phyloP scores from a whole-genome alignment of 768 basidiomycete species.

The Lentinula detonsa region DNA sequence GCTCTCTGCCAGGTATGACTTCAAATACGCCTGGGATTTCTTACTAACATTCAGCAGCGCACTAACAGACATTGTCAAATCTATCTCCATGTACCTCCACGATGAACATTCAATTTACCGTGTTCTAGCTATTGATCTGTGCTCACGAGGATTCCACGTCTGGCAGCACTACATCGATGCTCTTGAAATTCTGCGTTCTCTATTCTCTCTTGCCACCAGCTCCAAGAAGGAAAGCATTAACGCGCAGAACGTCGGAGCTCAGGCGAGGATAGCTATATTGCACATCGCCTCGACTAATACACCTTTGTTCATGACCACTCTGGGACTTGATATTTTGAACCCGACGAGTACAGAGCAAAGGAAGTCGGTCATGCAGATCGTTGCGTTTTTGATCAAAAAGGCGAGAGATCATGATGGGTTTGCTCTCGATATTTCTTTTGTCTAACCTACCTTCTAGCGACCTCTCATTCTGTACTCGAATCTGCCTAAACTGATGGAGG shows the following conservation, averaged over 20 bases:
- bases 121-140: slow-evolving; percentile 80
- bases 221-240: slow-evolving; percentile 64
- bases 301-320: slow-evolving; percentile 88
- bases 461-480: slow-evolving; percentile 81
- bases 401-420: slow-evolving; percentile 24
- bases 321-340: slow-evolving; percentile 84
- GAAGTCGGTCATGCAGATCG: slow-evolving; percentile 85
- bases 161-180: slow-evolving; percentile 95
- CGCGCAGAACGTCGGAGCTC: slow-evolving; percentile 62
- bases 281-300: slow-evolving; percentile 82
- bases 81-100: slow-evolving; percentile 71
- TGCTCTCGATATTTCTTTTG: background rate
- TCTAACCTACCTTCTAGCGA: slow-evolving; percentile 38
- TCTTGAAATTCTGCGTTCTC: slow-evolving; percentile 77
- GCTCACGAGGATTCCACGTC: slow-evolving; percentile 84
- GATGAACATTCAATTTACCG: slow-evolving; percentile 63
- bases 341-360: slow-evolving; percentile 71
- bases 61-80: slow-evolving; percentile 80
- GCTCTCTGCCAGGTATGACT: slow-evolving; percentile 60
- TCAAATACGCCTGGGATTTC: background rate
- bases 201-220: slow-evolving; percentile 77
- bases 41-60: slow-evolving; percentile 36
- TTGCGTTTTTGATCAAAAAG: slow-evolving; percentile 92
- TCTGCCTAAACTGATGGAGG: slow-evolving; percentile 83
- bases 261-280: slow-evolving; percentile 79